These are phyloP conservation scores for Pelargonium cotyledonis DNA, from an alignment of 441 rosid genomes.

Conservation along the genomic window DNA sequence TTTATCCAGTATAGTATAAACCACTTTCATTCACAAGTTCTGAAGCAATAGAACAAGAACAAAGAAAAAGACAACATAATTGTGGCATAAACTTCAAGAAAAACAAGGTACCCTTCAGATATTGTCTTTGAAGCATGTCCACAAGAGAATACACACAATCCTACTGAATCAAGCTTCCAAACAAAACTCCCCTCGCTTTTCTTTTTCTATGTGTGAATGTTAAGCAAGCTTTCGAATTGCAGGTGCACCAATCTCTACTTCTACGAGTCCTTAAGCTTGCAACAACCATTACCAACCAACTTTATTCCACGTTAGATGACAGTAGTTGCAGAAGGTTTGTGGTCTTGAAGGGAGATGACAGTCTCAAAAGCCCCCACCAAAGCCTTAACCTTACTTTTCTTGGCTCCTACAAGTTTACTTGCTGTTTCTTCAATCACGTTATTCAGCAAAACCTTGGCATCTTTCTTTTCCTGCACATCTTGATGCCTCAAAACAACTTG, in stretches of 20 bases:
- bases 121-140: neutral
- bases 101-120: constrained; percentile 1
- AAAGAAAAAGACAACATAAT: neutral
- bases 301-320: neutral
- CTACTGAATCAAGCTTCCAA: neutral
- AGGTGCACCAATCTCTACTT: neutral
- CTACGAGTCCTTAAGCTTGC: neutral
- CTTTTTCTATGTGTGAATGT: neutral
- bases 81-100: neutral
- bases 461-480: constrained; percentile 51
- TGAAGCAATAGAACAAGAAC: neutral
- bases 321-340: constrained; percentile 23
- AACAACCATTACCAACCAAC: neutral
- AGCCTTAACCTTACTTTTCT: constrained; percentile 85
- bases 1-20: neutral
- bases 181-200: neutral
- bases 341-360: constrained; percentile 76
- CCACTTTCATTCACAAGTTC: neutral
- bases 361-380: constrained; percentile 96
- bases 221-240: neutral
- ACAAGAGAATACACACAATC: neutral
- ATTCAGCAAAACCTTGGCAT: constrained; percentile 48
- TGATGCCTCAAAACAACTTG: constrained; percentile 51
- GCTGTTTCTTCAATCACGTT: constrained; percentile 93
- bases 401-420: constrained; percentile 58